phyloP scores from a whole-genome alignment of 1,284 basidiomycete genomes.

The Sporisorium sorghi region DNA sequence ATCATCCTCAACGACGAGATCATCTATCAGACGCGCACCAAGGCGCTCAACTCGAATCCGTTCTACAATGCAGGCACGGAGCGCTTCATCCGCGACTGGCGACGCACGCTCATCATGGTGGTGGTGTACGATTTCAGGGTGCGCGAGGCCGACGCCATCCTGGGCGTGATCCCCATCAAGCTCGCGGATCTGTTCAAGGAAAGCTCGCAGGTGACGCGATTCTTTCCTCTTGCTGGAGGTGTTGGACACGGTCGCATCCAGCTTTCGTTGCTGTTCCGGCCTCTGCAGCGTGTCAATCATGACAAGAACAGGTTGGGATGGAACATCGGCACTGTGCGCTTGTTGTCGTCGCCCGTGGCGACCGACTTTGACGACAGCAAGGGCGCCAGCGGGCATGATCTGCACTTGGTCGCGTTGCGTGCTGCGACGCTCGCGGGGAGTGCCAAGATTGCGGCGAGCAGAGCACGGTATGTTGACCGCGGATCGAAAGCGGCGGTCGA shows the following conservation, averaged over 20 bases:
- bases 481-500: conserved; percentile 20
- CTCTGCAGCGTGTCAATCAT: conserved; percentile 24
- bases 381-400: conserved; percentile 15
- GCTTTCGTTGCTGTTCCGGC: conserved; percentile 50
- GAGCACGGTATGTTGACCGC: conserved; percentile 19
- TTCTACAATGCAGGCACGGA: conserved; percentile 72
- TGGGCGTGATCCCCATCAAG: conserved; percentile 57
- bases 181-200: conserved; percentile 45
- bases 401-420: conserved; percentile 32
- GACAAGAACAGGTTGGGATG: conserved; percentile 42
- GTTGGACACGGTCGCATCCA: conserved; percentile 46
- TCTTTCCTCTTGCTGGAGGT: conserved; percentile 55
- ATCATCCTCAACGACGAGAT: conserved; percentile 72
- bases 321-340: conserved; percentile 47
- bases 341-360: conserved; percentile 39
- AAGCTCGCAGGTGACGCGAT: conserved; percentile 53
- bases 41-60: conserved; percentile 69
- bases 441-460: conserved; percentile 22
- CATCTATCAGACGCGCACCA: conserved; percentile 71
- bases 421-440: conserved; percentile 39
- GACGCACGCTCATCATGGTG: conserved; percentile 70
- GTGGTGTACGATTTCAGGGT: conserved; percentile 70
- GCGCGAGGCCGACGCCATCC: conserved; percentile 49
- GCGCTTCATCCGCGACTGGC: conserved; percentile 72
- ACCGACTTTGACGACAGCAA: conserved; percentile 42